Evolutionary conservation across 768 basidiomycete species (phyloP).

Genomic region (Hygrophoropsis aurantiaca): DNA sequence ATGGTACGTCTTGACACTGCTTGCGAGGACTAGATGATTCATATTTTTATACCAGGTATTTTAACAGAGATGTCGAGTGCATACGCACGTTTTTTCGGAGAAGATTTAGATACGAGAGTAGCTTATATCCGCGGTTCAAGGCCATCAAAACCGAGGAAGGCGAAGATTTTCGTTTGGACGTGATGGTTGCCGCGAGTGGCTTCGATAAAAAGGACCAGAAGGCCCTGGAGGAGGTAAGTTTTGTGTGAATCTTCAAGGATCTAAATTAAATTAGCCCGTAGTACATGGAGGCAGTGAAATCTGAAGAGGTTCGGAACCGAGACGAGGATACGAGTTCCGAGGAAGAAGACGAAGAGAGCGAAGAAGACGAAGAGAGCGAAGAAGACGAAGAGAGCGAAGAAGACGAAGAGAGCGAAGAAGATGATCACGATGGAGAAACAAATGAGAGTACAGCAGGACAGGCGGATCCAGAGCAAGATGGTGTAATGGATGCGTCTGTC

Average conservation of each 20-base stretch:
- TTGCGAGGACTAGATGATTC: slow-evolving; percentile 11
- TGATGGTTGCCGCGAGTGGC: slow-evolving; percentile 92
- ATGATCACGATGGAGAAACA: slow-evolving; percentile 18
- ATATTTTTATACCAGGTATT: slow-evolving; percentile 67
- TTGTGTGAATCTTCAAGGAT: slow-evolving; percentile 16
- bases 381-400: slow-evolving; percentile 32
- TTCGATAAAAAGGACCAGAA: slow-evolving; percentile 84
- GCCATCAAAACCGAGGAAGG: slow-evolving; percentile 37
- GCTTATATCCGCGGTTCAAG: slow-evolving; percentile 83
- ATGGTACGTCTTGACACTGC: slow-evolving; percentile 55
- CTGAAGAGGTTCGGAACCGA: slow-evolving; percentile 31
- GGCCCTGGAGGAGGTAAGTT: slow-evolving; percentile 76
- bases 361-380: slow-evolving; percentile 38
- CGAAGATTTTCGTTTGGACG: slow-evolving; percentile 75
- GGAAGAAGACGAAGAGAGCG: slow-evolving; percentile 37
- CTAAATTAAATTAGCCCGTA: slow-evolving; percentile 30
- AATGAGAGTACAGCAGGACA: slow-evolving; percentile 22
- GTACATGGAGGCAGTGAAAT: slow-evolving; percentile 65
- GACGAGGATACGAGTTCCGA: slow-evolving; percentile 27
- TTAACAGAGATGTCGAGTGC: slow-evolving; percentile 97
- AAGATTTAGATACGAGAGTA: slow-evolving; percentile 90
- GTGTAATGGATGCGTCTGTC: slow-evolving; percentile 9
- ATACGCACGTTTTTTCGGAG: slow-evolving; percentile 90
- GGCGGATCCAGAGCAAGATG: slow-evolving; percentile 14
- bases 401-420: slow-evolving; percentile 25